phyloP scores from a whole-genome alignment of 2,329 filamentous ascomycete genomes.

The Curvularia verruculosa region DNA sequence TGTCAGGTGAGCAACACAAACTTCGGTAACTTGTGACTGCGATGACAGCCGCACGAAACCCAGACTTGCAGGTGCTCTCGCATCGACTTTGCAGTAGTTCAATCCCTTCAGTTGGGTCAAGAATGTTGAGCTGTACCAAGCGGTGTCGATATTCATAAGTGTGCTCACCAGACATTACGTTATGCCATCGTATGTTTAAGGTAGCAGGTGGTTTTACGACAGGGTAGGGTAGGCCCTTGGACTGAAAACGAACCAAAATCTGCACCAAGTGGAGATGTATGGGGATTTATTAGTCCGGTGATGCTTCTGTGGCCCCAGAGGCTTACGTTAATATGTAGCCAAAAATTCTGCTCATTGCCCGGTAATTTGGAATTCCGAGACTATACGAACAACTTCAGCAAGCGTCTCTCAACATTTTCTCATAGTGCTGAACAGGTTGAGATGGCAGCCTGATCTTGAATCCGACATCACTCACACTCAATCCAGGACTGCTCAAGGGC shows the following conservation, averaged over 20 bases:
- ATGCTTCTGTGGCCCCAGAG: neutral
- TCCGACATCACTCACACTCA: neutral
- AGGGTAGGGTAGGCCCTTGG: neutral
- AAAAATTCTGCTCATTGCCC: neutral
- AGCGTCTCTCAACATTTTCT: neutral
- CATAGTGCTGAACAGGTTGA: neutral
- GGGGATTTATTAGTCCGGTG: neutral
- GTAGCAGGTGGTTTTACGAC: neutral
- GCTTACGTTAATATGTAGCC: neutral
- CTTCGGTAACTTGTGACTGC: neutral
- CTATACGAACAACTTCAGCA: neutral
- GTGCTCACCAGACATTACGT: neutral
- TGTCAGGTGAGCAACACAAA: constrained; percentile 1
- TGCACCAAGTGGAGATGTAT: neutral
- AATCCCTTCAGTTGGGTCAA: neutral
- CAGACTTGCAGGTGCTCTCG: neutral
- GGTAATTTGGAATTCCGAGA: neutral
- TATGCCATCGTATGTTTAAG: neutral
- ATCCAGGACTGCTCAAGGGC: neutral
- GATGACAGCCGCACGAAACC: neutral
- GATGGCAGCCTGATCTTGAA: neutral
- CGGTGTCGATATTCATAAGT: neutral
- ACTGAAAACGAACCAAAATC: neutral
- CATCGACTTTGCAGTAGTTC: neutral
- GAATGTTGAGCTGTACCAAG: neutral